These are phyloP conservation scores for Haberlea rhodopensis DNA, from an alignment of 257 asterid species.

Conservation along the genomic window DNA sequence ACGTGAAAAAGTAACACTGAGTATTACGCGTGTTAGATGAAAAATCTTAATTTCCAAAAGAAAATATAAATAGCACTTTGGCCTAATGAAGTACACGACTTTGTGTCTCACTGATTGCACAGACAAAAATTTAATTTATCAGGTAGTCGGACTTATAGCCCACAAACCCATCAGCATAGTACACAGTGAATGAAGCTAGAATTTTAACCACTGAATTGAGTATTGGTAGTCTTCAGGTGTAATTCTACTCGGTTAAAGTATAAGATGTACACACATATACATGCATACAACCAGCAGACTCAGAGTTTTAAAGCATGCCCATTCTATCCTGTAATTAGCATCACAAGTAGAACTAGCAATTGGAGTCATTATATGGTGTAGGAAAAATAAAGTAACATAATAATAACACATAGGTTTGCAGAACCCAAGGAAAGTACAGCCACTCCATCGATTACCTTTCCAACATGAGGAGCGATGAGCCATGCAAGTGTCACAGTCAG, in stretches of 20 bases:
- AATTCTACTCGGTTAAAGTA: background rate
- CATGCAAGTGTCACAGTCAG: conserved; percentile 87
- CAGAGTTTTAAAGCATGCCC: background rate
- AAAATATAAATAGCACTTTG: background rate
- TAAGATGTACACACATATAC: background rate
- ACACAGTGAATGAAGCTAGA: background rate
- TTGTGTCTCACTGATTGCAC: background rate
- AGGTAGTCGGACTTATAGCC: background rate
- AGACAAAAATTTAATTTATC: background rate
- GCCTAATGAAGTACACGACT: background rate
- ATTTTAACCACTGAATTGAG: background rate
- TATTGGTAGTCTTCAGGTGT: background rate
- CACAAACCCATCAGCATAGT: background rate
- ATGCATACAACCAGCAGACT: conserved; percentile 12
- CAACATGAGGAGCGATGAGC: conserved; percentile 91
- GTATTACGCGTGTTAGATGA: too few species aligned
- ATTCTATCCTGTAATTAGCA: background rate
- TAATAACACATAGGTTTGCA: background rate
- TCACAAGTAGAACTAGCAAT: conserved; percentile 15
- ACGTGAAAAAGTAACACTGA: background rate
- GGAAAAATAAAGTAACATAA: background rate
- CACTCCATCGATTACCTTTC: conserved; percentile 56
- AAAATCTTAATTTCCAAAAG: too few species aligned
- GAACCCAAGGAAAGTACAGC: conserved; percentile 12
- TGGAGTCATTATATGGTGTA: background rate